Evolutionary conservation across 2,329 filamentous ascomycete species (phyloP).

Genomic region (Fusarium haematococcum): DNA sequence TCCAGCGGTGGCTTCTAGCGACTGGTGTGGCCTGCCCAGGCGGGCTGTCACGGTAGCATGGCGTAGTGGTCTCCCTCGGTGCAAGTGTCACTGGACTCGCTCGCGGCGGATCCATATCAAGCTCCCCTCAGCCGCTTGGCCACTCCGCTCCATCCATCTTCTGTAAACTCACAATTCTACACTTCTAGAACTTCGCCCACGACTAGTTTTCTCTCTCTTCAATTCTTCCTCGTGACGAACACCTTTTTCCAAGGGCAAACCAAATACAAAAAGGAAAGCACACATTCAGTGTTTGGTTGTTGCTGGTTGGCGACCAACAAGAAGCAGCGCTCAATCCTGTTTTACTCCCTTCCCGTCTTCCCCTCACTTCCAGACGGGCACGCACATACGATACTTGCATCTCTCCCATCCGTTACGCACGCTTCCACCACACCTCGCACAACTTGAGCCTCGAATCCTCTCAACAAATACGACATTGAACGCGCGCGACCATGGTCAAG

Average conservation of each 20-base stretch:
- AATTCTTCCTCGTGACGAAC: slow-evolving; percentile 8
- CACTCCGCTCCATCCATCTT: slow-evolving; percentile 33
- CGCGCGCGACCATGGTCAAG: slow-evolving; percentile 78
- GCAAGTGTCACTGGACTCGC: slow-evolving; percentile 42
- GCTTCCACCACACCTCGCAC: slow-evolving; percentile 17
- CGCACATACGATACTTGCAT: slow-evolving; percentile 6
- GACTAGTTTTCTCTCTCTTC: slow-evolving; percentile 20
- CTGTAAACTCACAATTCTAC: slow-evolving; percentile 38
- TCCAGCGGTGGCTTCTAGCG: slow-evolving; percentile 28
- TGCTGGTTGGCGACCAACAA: slow-evolving; percentile 17
- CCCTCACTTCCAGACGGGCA: slow-evolving; percentile 11
- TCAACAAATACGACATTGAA: slow-evolving; percentile 18
- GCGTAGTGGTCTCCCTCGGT: slow-evolving; percentile 19
- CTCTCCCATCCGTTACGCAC: neutral
- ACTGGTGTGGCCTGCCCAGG: slow-evolving; percentile 12
- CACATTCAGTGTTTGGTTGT: slow-evolving; percentile 22
- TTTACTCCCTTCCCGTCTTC: slow-evolving; percentile 8
- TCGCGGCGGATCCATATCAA: slow-evolving; percentile 39
- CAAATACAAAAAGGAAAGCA: slow-evolving; percentile 7
- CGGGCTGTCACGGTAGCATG: slow-evolving; percentile 29
- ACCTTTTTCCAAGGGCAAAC: neutral
- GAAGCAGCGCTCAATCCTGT: slow-evolving; percentile 13
- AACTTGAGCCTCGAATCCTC: neutral
- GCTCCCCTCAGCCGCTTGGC: slow-evolving; percentile 18
- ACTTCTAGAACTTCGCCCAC: slow-evolving; percentile 22